phyloP scores from a whole-genome alignment of 2,329 filamentous ascomycete genomes.

The Coleophoma eucalyptorum region DNA sequence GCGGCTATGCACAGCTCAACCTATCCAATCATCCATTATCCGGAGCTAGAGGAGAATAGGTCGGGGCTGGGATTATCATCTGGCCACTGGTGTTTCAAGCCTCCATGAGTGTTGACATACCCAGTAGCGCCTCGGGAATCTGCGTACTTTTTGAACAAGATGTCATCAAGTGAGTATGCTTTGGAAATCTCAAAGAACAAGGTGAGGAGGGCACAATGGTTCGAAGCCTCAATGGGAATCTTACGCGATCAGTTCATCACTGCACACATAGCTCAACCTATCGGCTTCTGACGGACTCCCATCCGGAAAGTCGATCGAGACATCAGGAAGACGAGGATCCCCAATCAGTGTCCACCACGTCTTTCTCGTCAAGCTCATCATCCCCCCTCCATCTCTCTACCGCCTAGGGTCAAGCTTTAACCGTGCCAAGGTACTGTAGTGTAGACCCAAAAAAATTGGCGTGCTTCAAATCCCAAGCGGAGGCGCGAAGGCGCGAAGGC shows the following conservation, averaged over 20 bases:
- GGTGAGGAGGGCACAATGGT: too few species aligned
- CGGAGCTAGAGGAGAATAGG: constrained; percentile 12
- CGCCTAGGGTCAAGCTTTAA: constrained; percentile 14
- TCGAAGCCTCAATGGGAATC: too few species aligned
- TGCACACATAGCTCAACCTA: constrained; percentile 5
- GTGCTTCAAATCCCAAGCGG: background rate
- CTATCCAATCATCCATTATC: constrained; percentile 18
- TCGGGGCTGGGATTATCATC: constrained; percentile 13
- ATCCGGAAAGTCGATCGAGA: constrained; percentile 13
- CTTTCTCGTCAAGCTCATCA: constrained; percentile 13
- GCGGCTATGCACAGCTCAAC: constrained; percentile 23
- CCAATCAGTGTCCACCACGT: constrained; percentile 27
- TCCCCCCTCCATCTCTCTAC: constrained; percentile 4
- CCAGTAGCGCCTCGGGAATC: background rate
- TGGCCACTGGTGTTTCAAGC: constrained; percentile 24
- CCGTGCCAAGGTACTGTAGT: constrained; percentile 14
- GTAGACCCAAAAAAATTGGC: background rate
- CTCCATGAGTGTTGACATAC: constrained; percentile 9
- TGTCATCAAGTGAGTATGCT: too few species aligned
- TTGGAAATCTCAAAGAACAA: too few species aligned
- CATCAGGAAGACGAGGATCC: constrained; percentile 15
- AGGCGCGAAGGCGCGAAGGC: background rate
- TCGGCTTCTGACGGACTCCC: constrained; percentile 16
- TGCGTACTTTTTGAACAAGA: too few species aligned
- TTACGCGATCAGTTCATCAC: background rate